Conservation (phyloP, 2,329 filamentous ascomycete species). For the Juglanconis sp. region DNA sequence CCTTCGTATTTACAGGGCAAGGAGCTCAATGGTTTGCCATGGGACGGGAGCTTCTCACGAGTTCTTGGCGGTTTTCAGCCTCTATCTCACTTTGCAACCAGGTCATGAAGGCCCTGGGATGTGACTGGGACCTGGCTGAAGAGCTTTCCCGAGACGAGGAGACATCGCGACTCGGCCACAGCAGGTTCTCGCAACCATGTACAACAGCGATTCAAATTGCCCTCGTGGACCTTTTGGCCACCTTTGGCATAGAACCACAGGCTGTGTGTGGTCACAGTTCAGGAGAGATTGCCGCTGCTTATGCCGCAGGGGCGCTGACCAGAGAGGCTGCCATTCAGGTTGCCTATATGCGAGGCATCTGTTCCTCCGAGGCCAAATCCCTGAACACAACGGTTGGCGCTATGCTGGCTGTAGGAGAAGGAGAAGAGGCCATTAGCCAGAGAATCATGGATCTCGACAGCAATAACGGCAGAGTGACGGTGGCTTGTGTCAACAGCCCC, state of each 20-base stretch:
- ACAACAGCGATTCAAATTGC: conserved; percentile 39
- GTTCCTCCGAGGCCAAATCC: too few relatives aligned
- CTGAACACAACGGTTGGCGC: conserved; percentile 1
- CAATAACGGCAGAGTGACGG: conserved; percentile 5
- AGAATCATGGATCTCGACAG: too few relatives aligned
- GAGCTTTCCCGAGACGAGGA: conserved; percentile 2
- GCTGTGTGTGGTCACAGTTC: conserved; percentile 27
- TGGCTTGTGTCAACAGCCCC: conserved; percentile 23
- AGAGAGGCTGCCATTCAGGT: not conserved
- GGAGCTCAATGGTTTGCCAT: conserved; percentile 31
- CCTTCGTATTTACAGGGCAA: conserved; percentile 32
- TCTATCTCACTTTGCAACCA: not conserved
- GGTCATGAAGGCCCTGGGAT: not conserved
- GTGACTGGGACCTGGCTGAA: not conserved
- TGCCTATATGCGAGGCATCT: not conserved
- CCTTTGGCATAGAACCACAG: conserved; percentile 21
- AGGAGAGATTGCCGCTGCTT: conserved; percentile 18
- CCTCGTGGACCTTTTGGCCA: conserved; percentile 31
- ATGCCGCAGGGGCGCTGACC: not conserved
- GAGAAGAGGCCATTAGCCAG: too few relatives aligned
- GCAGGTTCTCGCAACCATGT: conserved; percentile 17
- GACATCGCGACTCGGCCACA: conserved; percentile 11
- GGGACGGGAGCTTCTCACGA: conserved; percentile 17
- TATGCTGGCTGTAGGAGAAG: conserved; percentile 16
- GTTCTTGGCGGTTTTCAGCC: not conserved